These are phyloP conservation scores for Schwanniomyces etchellsii DNA, from an alignment of 1,139 yeast species.

Conservation along the genomic window DNA sequence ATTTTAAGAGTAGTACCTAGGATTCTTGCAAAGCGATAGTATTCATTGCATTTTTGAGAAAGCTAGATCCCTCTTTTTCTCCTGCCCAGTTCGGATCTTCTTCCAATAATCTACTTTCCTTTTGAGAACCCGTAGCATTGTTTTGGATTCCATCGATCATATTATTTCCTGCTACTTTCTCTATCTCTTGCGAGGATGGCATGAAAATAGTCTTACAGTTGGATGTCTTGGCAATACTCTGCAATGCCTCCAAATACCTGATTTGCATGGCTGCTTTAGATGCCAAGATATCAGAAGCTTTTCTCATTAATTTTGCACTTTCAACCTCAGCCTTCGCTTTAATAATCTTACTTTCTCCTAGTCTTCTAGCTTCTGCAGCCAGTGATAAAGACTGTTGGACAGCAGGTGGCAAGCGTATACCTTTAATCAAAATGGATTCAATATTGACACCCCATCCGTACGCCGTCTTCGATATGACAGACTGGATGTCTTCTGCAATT, in stretches of 20 bases:
- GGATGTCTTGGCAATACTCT: slow-evolving; percentile 60
- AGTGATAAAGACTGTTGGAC: slow-evolving; percentile 62
- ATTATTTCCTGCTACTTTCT: slow-evolving; percentile 22
- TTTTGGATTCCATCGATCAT: not conserved
- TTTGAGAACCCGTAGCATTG: slow-evolving; percentile 5
- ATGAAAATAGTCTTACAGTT: slow-evolving; percentile 67
- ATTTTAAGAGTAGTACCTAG: no score
- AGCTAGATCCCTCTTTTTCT: slow-evolving; percentile 8
- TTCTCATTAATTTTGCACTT: slow-evolving; percentile 70
- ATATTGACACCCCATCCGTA: slow-evolving; percentile 69
- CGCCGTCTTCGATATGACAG: slow-evolving; percentile 59
- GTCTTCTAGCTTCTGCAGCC: slow-evolving; percentile 74
- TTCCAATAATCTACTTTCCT: slow-evolving; percentile 8
- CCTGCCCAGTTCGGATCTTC: slow-evolving; percentile 18
- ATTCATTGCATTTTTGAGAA: slow-evolving; percentile 12
- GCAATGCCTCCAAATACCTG: slow-evolving; percentile 76
- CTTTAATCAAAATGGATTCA: slow-evolving; percentile 67
- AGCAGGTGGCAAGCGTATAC: slow-evolving; percentile 50
- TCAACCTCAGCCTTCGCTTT: slow-evolving; percentile 76
- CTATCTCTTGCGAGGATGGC: slow-evolving; percentile 51
- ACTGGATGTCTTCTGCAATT: slow-evolving; percentile 61
- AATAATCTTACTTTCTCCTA: slow-evolving; percentile 74
- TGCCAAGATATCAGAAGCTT: slow-evolving; percentile 73
- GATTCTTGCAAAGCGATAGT: slow-evolving; percentile 28
- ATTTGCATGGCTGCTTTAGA: slow-evolving; percentile 79